phyloP scores from a whole-genome alignment of 805 yeast genomes.

The Cyberlindnera maritima region DNA sequence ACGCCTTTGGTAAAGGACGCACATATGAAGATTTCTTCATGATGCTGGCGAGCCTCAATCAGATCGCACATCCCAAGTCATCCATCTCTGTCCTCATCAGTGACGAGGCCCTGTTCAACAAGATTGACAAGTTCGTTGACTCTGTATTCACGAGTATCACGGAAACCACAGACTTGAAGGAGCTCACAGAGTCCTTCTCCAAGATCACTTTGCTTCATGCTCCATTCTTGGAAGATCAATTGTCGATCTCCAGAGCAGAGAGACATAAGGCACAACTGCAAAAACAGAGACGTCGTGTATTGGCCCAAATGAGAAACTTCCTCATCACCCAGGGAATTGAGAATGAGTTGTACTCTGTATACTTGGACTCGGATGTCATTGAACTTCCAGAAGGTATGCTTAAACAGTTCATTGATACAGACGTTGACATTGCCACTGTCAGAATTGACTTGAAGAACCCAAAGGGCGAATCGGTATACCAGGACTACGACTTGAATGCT shows the following conservation, averaged over 20 bases:
- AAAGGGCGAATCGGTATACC: slow-evolving; percentile 11
- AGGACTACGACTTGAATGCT: slow-evolving; percentile 34
- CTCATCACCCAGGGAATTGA: slow-evolving; percentile 23
- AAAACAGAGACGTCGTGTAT: slow-evolving; percentile 23
- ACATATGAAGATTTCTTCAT: slow-evolving; percentile 15
- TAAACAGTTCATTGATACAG: slow-evolving; percentile 23
- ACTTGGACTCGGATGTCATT: slow-evolving; percentile 32
- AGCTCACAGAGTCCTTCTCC: slow-evolving; percentile 15
- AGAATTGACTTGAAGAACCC: slow-evolving; percentile 26
- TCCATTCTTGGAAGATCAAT: slow-evolving; percentile 14
- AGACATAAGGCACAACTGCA: slow-evolving; percentile 24
- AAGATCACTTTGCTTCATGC: slow-evolving; percentile 27
- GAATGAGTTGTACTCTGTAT: slow-evolving; percentile 30
- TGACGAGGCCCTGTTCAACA: slow-evolving; percentile 6
- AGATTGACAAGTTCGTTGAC: slow-evolving; percentile 7
- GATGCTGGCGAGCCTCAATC: slow-evolving; percentile 7
- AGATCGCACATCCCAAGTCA: slow-evolving; percentile 11
- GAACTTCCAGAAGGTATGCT: slow-evolving; percentile 27
- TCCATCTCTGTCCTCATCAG: slow-evolving; percentile 20
- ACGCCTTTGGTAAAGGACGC: slow-evolving; percentile 15
- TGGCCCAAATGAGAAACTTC: slow-evolving; percentile 29
- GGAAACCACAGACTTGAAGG: not conserved
- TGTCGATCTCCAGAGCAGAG: slow-evolving; percentile 11
- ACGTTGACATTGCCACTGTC: slow-evolving; percentile 31
- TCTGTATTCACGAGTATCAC: slow-evolving; percentile 6